Base-by-base conservation (phyloP, 192 early-diverging fungal genomes). In the Coemansia sp. region DNA sequence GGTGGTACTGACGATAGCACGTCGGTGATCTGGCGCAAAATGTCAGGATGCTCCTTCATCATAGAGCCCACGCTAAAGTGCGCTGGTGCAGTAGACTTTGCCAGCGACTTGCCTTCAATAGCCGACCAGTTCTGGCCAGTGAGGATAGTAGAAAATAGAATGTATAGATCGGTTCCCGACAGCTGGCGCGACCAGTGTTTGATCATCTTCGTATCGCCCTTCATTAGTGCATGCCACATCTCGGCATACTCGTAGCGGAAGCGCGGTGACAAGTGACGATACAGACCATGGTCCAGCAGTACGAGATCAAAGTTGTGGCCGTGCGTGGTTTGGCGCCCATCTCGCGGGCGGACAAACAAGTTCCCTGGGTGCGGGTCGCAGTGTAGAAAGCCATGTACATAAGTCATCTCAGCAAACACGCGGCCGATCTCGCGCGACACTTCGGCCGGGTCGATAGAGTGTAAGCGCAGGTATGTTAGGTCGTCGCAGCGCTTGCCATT, bases 341-440 rank as follows among this genome's bases (percentile, higher is more conserved):
- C n/a, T 16, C 73, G 72, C 39, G 90, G 87, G 10, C 90, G 85
- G 8, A 94, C 89, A 68, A 93, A 78, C 31, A 94, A 66, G 74
- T 97, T 97, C 9, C 95, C 95, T 10, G 95, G 93, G 75, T 98
- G 96, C 34, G 95, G 95, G 74, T 98, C 96, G 70, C 93, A 95
- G 78, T 98, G 96, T 13, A 92, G 87, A 63, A 88, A 91, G 6
- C 92, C 92, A 60, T 93, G 87, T 11, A 90, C 79, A 72, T 91
- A 96, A 10, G 95, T 93, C 95, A 98, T 98, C 62, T 96, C 89
- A 6, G 89, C 89, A 73, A 93, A 96, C 6, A 88, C 85, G 3
- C 85, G 85, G 0, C 88, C 88, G 59, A 97, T 84, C 57, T 92
- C 89, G 19, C 85, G 78, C 2, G 94, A 93, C 16, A 98, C 90